Base-by-base conservation (phyloP, 805 yeast species). In the Saturnispora silvae region DNA sequence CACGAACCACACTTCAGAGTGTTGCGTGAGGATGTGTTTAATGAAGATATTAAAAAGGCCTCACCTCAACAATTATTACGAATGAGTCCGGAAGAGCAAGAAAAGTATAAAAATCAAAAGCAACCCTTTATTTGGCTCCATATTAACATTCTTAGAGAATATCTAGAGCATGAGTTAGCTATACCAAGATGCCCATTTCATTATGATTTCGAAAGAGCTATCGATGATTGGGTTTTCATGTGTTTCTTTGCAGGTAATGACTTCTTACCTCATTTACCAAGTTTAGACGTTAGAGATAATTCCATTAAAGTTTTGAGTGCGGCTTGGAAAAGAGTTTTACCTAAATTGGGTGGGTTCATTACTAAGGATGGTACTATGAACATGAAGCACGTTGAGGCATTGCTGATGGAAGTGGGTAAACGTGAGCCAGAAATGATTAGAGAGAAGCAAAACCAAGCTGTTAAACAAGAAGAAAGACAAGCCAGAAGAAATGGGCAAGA, bases 171-270 rank as follows among this genome's bases (percentile, higher is more conserved):
- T 11, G 99, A 92, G 59, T 67, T 92, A 34, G 67, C 65, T 40
- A 74, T 81, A 20, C 83, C 86, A 3, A 68, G 77, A 28, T 53
- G 80, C 15, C 71, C 84, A 2, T 79, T 82, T 51, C 70, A 75
- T 16, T 86, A 80, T 60, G 96, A 92, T 54, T 58, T 87, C 37
- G 99, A 92, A 61, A 68, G 98, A 41, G 96, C 97, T 2, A 79
- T 92, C 43, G 99, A 92, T 55, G 99, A 92, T 60, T 92, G 98
- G 98, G 85, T 92, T 13, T 92, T 92, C 48, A 81, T 92, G 87
- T 89, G 97, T 70, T 92, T 92, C 65, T 92, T 92, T 54, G 94
- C 89, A 45, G 99, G 99, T 59, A 92, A 92, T 55, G 99, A 92
- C 74, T 92, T 92, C 68, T 64, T 92, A 51, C 99, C 99, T 1